phyloP scores from a whole-genome alignment of 1,284 basidiomycete species.

The Waitea zeae region DNA sequence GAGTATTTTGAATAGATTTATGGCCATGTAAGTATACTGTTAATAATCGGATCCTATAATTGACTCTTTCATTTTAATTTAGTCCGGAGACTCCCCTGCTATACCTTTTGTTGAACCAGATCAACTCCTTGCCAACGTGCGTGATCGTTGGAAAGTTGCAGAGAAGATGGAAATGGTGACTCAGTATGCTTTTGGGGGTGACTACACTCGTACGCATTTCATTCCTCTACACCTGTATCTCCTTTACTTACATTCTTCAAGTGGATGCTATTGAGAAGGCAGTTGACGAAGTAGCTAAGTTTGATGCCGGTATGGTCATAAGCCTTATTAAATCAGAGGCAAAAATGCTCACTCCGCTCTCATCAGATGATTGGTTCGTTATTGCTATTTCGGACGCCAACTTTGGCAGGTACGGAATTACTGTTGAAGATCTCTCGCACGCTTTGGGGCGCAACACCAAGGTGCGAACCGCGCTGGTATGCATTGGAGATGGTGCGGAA shows the following conservation, averaged over 20 bases:
- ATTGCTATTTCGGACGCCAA: conserved; percentile 55
- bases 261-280: conserved; percentile 49
- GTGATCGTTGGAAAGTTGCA: conserved; percentile 43
- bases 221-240: background rate
- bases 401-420: conserved; percentile 43
- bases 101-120: conserved; percentile 31
- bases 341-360: background rate
- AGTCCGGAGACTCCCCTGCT: conserved; percentile 47
- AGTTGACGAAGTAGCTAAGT: conserved; percentile 37
- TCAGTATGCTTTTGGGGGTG: conserved; percentile 50
- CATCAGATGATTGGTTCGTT: conserved; percentile 47
- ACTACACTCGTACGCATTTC: conserved; percentile 32
- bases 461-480: conserved; percentile 46
- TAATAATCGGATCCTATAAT: conserved; percentile 1
- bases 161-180: conserved; percentile 53
- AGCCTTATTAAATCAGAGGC: conserved; percentile 1
- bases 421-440: conserved; percentile 34
- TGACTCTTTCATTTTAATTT: conserved; percentile 1
- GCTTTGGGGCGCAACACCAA: conserved; percentile 44
- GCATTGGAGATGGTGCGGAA: conserved; percentile 53
- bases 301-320: conserved; percentile 30
- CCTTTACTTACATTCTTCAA: conserved; percentile 9
- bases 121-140: conserved; percentile 28
- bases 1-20: conserved; percentile 25
- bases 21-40: conserved; percentile 32